Evolutionary conservation across 257 asterid genomes (phyloP), one percentile per base, ranked within the genome.

Genomic region (Leptodermis oblonga): DNA sequence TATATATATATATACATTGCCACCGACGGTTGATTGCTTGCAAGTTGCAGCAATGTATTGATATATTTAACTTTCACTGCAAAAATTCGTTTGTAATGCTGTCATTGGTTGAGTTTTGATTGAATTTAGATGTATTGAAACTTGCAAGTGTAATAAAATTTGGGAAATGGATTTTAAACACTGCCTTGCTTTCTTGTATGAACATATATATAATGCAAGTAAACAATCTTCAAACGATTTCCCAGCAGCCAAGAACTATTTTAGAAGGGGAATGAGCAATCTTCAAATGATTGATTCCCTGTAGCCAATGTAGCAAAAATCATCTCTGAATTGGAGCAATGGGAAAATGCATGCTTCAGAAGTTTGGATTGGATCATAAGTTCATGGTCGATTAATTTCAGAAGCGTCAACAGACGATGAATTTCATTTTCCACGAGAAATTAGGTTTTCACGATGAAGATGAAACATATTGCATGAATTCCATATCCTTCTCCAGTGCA

Each of bases 401-500:
- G 62, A 56, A 56, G 11, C 26, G 62, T 30, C 62, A 26, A 25
- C 3, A 7, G 62, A 28, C n/a, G 37, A 56, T 28, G n/a, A 55
- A 55, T 23, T 7, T 25, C 60, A 53, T 25, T 7, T 34, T 34
- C 39, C 39, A 34, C 39, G 39, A 34, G 36, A 54, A 54, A 2
- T 23, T 3, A 11, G 11, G 61, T 54, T 31, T 52, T 52, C 30
- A 22, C 59, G 51, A 30, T 61, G 46, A 61, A 15, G 46, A 61
- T 3, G 86, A 83, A 64, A 88, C 95, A 62, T 85, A 90, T 30
- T 93, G 97, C 92, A 87, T 82, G 62, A 87, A 87, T 73, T 93
- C 98, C 73, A 55, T 49, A 73, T 93, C 98, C 25, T 78, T 79
- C 76, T 87, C 91, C 3, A 93, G 78, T 26, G 68, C 88, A 0